Conservation (phyloP, 2,329 filamentous ascomycete species). For the Hymenoscyphus infarciens region DNA sequence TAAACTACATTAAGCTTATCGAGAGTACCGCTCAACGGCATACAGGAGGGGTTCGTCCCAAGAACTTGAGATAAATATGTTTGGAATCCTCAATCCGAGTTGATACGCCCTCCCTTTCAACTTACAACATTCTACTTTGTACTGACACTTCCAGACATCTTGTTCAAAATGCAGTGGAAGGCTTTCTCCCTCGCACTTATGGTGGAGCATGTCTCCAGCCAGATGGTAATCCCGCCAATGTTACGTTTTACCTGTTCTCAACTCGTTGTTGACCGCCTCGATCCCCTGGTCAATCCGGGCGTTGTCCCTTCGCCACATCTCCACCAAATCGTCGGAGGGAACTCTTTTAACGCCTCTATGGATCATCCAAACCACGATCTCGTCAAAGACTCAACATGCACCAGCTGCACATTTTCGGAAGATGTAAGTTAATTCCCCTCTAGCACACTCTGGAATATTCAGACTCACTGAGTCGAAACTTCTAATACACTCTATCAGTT, state of each 20-base stretch:
- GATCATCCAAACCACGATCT: constrained; percentile 15
- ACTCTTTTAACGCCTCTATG: constrained; percentile 21
- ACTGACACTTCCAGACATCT: constrained; percentile 6
- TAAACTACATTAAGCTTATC: constrained; percentile 13
- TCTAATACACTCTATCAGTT: background rate
- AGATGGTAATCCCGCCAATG: constrained; percentile 16
- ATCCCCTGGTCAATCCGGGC: constrained; percentile 19
- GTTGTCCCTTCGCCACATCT: constrained; percentile 17
- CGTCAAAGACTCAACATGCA: constrained; percentile 12
- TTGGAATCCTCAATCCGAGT: constrained; percentile 4
- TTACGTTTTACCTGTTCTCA: constrained; percentile 21
- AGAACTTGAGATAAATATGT: background rate
- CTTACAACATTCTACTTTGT: background rate
- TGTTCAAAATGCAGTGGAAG: constrained; percentile 19
- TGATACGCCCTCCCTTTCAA: constrained; percentile 3
- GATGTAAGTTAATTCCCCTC: background rate
- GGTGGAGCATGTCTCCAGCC: constrained; percentile 11
- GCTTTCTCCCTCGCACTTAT: constrained; percentile 10
- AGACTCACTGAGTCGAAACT: background rate
- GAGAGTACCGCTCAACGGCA: constrained; percentile 16
- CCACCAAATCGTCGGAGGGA: constrained; percentile 21
- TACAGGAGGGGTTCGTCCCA: constrained; percentile 8
- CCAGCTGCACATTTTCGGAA: constrained; percentile 14
- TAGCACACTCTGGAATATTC: background rate
- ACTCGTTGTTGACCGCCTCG: constrained; percentile 19